A percentile compares a stretch with the other conserved stretches of the same genome.
phyloP scores from a whole-genome alignment of 805 yeast genomes.

The Zygosaccharomyces bailii region DNA sequence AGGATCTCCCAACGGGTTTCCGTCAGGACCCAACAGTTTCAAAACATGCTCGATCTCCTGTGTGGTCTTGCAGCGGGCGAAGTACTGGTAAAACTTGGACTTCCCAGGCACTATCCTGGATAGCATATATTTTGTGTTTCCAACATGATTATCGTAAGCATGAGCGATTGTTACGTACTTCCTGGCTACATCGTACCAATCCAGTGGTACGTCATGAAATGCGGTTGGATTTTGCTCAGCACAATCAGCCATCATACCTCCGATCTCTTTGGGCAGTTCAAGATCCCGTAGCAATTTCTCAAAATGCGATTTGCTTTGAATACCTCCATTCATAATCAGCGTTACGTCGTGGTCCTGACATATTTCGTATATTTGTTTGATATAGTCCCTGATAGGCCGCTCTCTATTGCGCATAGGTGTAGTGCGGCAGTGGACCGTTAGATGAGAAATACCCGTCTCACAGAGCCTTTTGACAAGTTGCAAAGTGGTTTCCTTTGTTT shows the following conservation, averaged over 20 bases:
- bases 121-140: slow-evolving; percentile 80
- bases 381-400: slow-evolving; percentile 66
- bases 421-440: slow-evolving; percentile 91
- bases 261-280: slow-evolving; percentile 51
- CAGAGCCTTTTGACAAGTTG: slow-evolving; percentile 55
- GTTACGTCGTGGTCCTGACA: slow-evolving; percentile 63
- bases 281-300: slow-evolving; percentile 47
- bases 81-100: slow-evolving; percentile 51
- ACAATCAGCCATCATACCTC: slow-evolving; percentile 90
- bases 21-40: slow-evolving; percentile 20
- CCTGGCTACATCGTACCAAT: slow-evolving; percentile 53
- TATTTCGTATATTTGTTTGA: slow-evolving; percentile 56
- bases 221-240: slow-evolving; percentile 87
- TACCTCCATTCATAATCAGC: slow-evolving; percentile 78
- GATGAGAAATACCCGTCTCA: slow-evolving; percentile 75
- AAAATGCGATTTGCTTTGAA: slow-evolving; percentile 54
- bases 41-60: slow-evolving; percentile 43
- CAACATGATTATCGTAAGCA: slow-evolving; percentile 55
- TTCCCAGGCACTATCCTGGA: slow-evolving; percentile 78
- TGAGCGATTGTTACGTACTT: slow-evolving; percentile 56
- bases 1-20: slow-evolving; percentile 24
- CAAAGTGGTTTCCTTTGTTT: slow-evolving; percentile 57
- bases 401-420: slow-evolving; percentile 86
- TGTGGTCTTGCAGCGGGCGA: slow-evolving; percentile 54
- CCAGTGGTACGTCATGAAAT: slow-evolving; percentile 45